phyloP scores from a whole-genome alignment of 371 early-diverging fungal genomes.

The Lichtheimia corymbifera region DNA sequence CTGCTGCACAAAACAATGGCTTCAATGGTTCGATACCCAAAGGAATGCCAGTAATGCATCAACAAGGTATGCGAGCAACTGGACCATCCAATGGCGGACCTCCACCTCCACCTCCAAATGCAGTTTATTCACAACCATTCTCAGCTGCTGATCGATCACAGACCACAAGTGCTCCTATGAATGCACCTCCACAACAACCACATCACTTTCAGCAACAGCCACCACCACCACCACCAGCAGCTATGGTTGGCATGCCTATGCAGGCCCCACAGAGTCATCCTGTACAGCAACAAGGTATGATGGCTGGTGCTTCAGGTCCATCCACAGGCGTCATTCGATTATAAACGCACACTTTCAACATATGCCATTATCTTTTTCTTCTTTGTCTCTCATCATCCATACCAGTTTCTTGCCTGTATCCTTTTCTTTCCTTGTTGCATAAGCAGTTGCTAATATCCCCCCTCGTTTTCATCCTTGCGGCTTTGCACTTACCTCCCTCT shows the following conservation, averaged over 20 bases:
- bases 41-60: slow-evolving; percentile 16
- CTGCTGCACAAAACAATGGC: slow-evolving; percentile 71
- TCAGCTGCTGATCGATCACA: slow-evolving; percentile 3
- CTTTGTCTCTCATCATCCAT: background rate
- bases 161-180: slow-evolving; percentile 7
- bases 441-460: slow-evolving; percentile 1
- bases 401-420: slow-evolving; percentile 4
- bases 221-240: slow-evolving; percentile 1
- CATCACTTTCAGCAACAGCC: background rate
- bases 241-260: background rate
- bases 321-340: slow-evolving; percentile 18
- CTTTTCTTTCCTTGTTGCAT: background rate
- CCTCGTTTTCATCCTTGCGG: slow-evolving; percentile 6
- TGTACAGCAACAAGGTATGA: slow-evolving; percentile 7
- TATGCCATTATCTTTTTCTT: slow-evolving; percentile 3
- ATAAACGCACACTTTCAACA: background rate
- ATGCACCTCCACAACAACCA: slow-evolving; percentile 8
- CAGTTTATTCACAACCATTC: slow-evolving; percentile 1
- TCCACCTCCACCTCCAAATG: background rate
- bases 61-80: slow-evolving; percentile 16
- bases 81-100: background rate
- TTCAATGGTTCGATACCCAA: slow-evolving; percentile 18
- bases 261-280: background rate
- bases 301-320: slow-evolving; percentile 10
- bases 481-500: background rate